Percentiles rank a stretch among this genome's conserved stretches.
Evolutionary conservation across 176 grass and related monocot genomes (phyloP).

Genomic region (sorghum (Sorghum bicolor)): DNA sequence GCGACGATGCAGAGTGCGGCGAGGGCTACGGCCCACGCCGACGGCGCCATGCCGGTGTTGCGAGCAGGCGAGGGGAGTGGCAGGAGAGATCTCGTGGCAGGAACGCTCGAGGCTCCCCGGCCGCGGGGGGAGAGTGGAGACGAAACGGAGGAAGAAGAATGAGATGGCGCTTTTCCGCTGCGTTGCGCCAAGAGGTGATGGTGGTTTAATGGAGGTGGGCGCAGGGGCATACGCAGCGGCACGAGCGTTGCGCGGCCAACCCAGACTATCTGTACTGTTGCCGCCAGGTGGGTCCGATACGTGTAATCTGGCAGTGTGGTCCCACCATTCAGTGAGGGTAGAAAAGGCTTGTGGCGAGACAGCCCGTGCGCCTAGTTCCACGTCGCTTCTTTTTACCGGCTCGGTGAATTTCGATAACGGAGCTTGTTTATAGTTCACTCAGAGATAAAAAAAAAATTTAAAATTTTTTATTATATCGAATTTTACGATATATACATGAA

Average conservation of each 20-base stretch:
- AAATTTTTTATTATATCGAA: too few relatives aligned
- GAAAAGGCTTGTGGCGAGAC: background rate
- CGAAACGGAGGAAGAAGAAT: background rate
- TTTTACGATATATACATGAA: too few relatives aligned
- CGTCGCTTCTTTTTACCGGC: background rate
- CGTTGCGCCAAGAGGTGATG: background rate
- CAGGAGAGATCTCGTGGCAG: too few relatives aligned
- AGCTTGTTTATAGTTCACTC: too few relatives aligned
- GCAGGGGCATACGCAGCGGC: background rate
- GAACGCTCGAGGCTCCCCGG: background rate
- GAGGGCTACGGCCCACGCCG: slow-evolving; percentile 34
- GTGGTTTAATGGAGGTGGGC: slow-evolving; percentile 39
- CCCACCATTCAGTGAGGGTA: background rate
- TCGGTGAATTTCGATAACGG: background rate
- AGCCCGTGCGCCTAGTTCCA: background rate
- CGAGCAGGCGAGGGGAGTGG: slow-evolving; percentile 8
- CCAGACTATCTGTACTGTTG: background rate
- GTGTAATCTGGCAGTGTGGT: fast-evolving
- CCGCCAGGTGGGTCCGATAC: background rate
- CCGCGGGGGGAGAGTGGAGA: background rate
- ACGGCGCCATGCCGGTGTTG: slow-evolving; percentile 22
- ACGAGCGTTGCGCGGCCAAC: background rate
- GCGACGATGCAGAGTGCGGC: slow-evolving; percentile 46
- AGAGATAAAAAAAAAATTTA: too few relatives aligned
- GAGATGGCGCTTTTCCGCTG: slow-evolving; percentile 27